Percentiles rank a stretch among this genome's conserved stretches.
These are phyloP conservation scores for Thraustochytrium sp. DNA, from an alignment of 352 stramenopile genomes.

Conservation along the genomic window DNA sequence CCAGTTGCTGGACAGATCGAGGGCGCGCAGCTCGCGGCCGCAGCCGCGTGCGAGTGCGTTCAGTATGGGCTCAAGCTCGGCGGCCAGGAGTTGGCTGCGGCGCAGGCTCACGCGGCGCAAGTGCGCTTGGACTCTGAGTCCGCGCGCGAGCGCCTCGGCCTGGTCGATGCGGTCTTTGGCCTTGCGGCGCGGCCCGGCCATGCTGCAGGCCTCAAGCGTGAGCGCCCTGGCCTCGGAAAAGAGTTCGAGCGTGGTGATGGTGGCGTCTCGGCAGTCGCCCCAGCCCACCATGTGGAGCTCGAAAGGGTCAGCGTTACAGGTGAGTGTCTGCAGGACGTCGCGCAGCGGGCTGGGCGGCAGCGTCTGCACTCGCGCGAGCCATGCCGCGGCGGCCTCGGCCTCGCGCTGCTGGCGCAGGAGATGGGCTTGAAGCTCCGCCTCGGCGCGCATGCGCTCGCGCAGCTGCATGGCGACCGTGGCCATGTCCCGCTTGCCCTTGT, in stretches of 20 bases:
- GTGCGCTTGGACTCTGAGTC: not conserved
- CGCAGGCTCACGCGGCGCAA: not conserved
- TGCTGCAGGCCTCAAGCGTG: not conserved
- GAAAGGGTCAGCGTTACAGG: not conserved
- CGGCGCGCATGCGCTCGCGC: not conserved
- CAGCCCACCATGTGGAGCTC: not conserved
- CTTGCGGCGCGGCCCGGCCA: not conserved
- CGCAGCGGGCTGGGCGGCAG: not conserved
- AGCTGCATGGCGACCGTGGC: not conserved
- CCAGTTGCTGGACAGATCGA: not conserved
- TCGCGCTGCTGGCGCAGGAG: not conserved
- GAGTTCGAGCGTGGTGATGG: not conserved
- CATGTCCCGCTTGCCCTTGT: not conserved
- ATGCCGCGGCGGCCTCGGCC: not conserved
- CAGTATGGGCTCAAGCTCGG: not conserved
- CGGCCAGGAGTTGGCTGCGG: not conserved
- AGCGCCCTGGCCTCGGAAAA: not conserved
- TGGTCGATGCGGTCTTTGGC: not conserved
- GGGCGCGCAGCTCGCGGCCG: not conserved
- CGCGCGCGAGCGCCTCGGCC: not conserved
- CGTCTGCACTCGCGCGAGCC: not conserved
- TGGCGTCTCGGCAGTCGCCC: not conserved
- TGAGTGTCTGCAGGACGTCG: not conserved
- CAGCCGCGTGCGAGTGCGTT: not conserved
- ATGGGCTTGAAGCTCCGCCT: not conserved